Evolutionary conservation across 768 basidiomycete species (phyloP).

Genomic region (Rhodotorula babjevae): DNA sequence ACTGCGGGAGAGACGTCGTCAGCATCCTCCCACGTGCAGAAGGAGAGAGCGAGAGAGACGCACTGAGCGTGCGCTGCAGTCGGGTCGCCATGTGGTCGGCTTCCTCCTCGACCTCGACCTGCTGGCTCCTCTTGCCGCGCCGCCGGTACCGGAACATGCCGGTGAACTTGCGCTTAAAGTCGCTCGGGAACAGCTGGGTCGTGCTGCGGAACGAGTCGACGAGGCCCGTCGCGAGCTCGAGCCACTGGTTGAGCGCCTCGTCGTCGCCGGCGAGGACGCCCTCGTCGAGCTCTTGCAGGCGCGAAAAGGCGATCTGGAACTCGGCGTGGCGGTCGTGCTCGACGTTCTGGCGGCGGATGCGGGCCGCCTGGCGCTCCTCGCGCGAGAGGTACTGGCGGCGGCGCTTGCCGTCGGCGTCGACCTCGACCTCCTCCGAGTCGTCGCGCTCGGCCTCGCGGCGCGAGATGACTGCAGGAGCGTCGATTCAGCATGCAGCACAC

Average conservation of each 20-base stretch:
- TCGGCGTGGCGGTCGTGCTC: conserved; percentile 66
- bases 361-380: conserved; percentile 47
- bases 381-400: conserved; percentile 52
- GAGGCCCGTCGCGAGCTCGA: conserved; percentile 75
- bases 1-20: not conserved
- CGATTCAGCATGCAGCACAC: not conserved
- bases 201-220: conserved; percentile 87
- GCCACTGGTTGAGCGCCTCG: conserved; percentile 65
- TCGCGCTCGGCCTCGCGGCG: not conserved
- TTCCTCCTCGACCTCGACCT: conserved; percentile 43
- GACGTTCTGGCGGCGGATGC: conserved; percentile 48
- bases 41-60: conserved; percentile 6
- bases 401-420: not conserved
- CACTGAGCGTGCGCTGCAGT: conserved; percentile 46
- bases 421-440: not conserved
- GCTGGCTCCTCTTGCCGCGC: conserved; percentile 21
- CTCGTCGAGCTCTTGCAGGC: conserved; percentile 52
- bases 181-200: conserved; percentile 71
- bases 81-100: conserved; percentile 48
- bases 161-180: conserved; percentile 45
- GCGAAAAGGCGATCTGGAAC: conserved; percentile 57
- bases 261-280: conserved; percentile 50
- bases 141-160: conserved; percentile 28
- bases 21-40: not conserved
- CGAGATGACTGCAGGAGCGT: not conserved